Percentiles rank a stretch among this genome's conserved stretches.
Evolutionary conservation across 2,329 filamentous ascomycete genomes (phyloP).

Genomic region (Fusarium coicis): DNA sequence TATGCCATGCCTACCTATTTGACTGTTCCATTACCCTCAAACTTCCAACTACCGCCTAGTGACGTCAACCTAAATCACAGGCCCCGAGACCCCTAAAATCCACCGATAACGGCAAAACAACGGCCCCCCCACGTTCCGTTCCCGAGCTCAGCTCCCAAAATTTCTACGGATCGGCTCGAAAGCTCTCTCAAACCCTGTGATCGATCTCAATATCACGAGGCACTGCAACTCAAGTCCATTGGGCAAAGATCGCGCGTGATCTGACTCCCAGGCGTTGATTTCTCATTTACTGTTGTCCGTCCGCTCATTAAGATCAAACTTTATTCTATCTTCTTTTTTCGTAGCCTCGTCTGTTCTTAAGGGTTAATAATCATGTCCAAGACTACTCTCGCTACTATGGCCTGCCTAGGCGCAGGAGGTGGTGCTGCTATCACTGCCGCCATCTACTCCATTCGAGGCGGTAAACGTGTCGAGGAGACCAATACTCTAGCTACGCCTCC

Average conservation of each 20-base stretch:
- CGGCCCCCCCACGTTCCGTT: conserved; percentile 37
- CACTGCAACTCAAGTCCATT: conserved; percentile 28
- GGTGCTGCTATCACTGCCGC: conserved; percentile 79
- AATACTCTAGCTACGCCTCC: conserved; percentile 47
- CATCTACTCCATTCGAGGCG: conserved; percentile 69
- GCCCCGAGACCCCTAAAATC: conserved; percentile 19
- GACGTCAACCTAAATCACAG: conserved; percentile 31
- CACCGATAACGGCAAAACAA: conserved; percentile 31
- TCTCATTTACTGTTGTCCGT: background rate
- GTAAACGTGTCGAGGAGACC: conserved; percentile 56
- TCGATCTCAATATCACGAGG: conserved; percentile 31
- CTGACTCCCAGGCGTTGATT: background rate
- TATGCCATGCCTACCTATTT: too few relatives aligned
- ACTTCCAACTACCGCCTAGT: background rate
- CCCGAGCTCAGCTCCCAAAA: conserved; percentile 26
- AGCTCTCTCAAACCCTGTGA: conserved; percentile 29
- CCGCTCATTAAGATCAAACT: conserved; percentile 3
- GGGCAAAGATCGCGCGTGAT: conserved; percentile 24
- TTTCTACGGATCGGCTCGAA: conserved; percentile 14
- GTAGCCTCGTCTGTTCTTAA: background rate
- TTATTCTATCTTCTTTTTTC: background rate
- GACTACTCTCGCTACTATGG: conserved; percentile 78
- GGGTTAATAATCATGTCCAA: conserved; percentile 72
- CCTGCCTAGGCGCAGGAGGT: conserved; percentile 78
- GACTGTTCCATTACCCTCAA: background rate